Evolutionary conservation across 352 stramenopile genomes (phyloP), one percentile per base, ranked within the genome.

Genomic region (Pseudoperonospora humuli): DNA sequence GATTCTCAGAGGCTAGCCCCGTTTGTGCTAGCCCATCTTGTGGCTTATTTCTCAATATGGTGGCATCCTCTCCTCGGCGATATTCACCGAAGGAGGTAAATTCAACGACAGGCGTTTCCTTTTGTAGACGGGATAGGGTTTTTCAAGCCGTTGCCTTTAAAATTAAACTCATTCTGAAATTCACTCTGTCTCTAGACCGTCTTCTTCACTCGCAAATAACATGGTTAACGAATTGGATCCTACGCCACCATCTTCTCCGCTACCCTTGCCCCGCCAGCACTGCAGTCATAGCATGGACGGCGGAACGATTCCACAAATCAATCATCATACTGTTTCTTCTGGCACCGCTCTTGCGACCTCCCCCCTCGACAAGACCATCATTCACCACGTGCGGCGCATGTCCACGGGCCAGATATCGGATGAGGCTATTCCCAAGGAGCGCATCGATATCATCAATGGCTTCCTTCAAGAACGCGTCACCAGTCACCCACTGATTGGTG

Each of bases 401-500:
- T 79, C 71, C 23, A 86, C 69, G 1, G 71, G 71, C 31, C 60
- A 76, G 41, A 82, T 85, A 59, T 64, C 74, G 17, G 75, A 87
- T 57, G 70, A 87, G 33, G 43, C 45, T 18, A 50, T 74, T 1
- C 73, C 75, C 7, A 76, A 67, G 43, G 79, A 92, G 38, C 76
- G 78, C 37, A 84, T 92, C 40, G 79, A 87, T 56, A 48, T 86
- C 47, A 92, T 92, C 56, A 66, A 61, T 47, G 73, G 79, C 15
- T 92, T 84, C 47, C 57, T 92, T 25, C 59, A 74, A 15, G 62
- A 71, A 13, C 59, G 38, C 24, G 76, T 79, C 37, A 62, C 54
- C 20, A 50, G 19, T 9, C 67, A 68, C 2, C 80, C 80, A 36
- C 55, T 86, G 20, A 73, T 93, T 25, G 77, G 80, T 35, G 53